These are phyloP conservation scores for Handroanthus guayacan DNA, from an alignment of 257 asterid species.

Conservation along the genomic window DNA sequence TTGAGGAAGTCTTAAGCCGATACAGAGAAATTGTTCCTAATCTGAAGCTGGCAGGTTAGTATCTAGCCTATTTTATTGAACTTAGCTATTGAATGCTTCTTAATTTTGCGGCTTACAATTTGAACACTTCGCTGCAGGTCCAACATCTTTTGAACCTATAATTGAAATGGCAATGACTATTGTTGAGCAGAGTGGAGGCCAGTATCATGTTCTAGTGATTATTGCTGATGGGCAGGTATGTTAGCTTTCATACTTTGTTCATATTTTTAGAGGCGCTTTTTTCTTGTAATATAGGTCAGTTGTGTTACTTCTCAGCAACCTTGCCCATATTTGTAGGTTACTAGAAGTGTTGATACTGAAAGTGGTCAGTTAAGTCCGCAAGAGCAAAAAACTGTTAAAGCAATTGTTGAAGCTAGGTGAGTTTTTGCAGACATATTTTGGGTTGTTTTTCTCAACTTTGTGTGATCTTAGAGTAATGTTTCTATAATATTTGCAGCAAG, in stretches of 20 bases:
- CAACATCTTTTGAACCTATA: conserved; percentile 93
- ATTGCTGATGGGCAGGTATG: conserved; percentile 98
- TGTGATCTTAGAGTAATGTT: conserved; percentile 19
- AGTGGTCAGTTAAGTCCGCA: conserved; percentile 88
- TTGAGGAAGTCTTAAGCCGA: conserved; percentile 83
- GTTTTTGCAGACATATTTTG: conserved; percentile 8
- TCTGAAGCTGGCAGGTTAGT: conserved; percentile 83
- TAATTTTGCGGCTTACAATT: conserved; percentile 29
- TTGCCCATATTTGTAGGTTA: conserved; percentile 62
- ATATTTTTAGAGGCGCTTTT: conserved; percentile 8
- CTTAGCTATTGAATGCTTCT: conserved; percentile 20
- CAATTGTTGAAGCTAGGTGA: conserved; percentile 93
- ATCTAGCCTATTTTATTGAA: conserved; percentile 15
- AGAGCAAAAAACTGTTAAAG: conserved; percentile 90
- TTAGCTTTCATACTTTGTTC: background rate
- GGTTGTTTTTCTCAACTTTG: conserved; percentile 5
- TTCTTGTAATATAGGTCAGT: conserved; percentile 18
- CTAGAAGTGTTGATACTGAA: conserved; percentile 91
- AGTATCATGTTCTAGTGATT: conserved; percentile 87
- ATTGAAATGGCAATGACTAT: conserved; percentile 87
- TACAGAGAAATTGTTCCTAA: conserved; percentile 82
- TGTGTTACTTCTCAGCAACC: conserved; percentile 8
- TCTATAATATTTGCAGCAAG: conserved; percentile 63
- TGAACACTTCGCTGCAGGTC: conserved; percentile 65
- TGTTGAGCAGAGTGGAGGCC: conserved; percentile 92